Conservation (phyloP, 2,329 filamentous ascomycete species). For the Bimuria novae-zelandiae region DNA sequence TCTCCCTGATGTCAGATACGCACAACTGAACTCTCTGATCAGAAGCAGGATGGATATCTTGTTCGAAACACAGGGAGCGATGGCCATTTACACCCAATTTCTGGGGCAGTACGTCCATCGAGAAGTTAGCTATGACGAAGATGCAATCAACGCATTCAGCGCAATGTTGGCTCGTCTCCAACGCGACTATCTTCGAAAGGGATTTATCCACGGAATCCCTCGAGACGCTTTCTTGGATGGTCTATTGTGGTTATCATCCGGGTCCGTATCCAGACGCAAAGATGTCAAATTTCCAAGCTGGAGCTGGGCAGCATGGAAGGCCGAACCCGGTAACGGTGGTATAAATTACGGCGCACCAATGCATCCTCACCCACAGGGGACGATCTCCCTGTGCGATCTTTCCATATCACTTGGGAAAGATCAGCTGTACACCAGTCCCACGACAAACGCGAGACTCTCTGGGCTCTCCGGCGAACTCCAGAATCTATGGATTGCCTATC, state of each 20-base stretch:
- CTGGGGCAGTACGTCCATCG: background rate
- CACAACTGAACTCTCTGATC: background rate
- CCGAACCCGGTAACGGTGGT: background rate
- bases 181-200: background rate
- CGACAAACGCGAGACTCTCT: background rate
- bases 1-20: background rate
- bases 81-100: background rate
- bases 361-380: no score
- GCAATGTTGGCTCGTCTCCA: background rate
- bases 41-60: background rate
- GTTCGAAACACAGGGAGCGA: background rate
- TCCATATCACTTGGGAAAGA: background rate
- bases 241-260: background rate
- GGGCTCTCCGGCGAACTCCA: background rate
- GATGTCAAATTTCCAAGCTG: background rate
- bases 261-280: background rate
- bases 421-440: no score
- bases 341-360: no score
- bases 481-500: background rate
- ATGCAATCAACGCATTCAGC: background rate
- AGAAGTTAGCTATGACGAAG: background rate
- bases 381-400: no score
- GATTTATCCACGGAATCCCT: background rate
- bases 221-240: background rate
- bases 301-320: conserved; percentile 5